Evolutionary conservation across 2,329 filamentous ascomycete species (phyloP), one percentile per base, ranked within the genome.

Genomic region (Diplodia intermedia): DNA sequence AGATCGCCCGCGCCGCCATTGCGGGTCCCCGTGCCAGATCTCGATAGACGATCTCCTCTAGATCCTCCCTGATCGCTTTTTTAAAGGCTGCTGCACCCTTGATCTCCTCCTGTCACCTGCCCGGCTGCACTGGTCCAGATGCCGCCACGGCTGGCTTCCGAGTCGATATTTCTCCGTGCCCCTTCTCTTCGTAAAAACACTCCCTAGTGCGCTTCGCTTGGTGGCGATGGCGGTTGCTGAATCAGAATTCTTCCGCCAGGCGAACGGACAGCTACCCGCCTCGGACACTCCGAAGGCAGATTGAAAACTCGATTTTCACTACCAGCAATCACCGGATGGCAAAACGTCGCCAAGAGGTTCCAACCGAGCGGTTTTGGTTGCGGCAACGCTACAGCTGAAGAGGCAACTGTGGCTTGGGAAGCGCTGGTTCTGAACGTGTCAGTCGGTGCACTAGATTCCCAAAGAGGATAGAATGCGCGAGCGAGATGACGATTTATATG

Each of bases 1-100:
- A 60, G 56, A 60, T 60, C 38, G 56, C 33, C 56, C 43, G 43
- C n/a, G 56, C 38, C 56, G 38, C 56, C 40, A 20, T 50, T 62
- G 57, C 43, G 57, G 57, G 43, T 43, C 38, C 55, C 36, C 6
- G 7, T 38, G 26, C 47, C 38, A 12, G 57, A 62, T 62, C 57
- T 62, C 12, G 18, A 62, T 33, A 23, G 43, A 29, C 43, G 33
- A 53, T 18, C 26, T n/a, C 29, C 18, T 50, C 49, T 26, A 50
- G 49, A 43, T 50, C 31, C 14, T 2, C 43, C 50, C 31, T 6
- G 18, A 33, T 20, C 18, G 4, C n/a, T 2, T 49, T 61, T 26
- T 36, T 23, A 11, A 23, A 43, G 38, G 14, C 15, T 50, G 57
- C 26, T 36, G 18, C 2, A 31, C 33, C 23, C 57, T 43, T 50